Base-by-base conservation (phyloP, 768 basidiomycete genomes). In the Russula lepida region DNA sequence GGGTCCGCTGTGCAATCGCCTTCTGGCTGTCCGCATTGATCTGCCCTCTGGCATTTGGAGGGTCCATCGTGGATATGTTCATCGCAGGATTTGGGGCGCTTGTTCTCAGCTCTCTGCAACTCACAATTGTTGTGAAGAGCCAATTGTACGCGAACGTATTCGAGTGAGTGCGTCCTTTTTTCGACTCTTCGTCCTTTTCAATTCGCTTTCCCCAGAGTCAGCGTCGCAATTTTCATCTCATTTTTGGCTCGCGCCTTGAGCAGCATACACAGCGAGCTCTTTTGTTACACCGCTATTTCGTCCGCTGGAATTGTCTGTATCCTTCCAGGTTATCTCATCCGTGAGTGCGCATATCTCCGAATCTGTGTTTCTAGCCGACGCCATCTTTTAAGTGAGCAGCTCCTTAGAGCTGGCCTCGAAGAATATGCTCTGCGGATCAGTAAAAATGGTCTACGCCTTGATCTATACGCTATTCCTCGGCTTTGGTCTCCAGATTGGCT, bases 131-230 rank as follows among this genome's bases (percentile, higher is more conserved):
- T 13, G 76, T 79, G 49, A 88, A 85, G 71, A 89, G 85, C 68
- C 78, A 86, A 0, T 77, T 91, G 70, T 93, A 92, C 69, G 89
- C 89, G 50, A 92, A 91, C 68, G 90, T 93, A 51, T 93, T 92
- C 63, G 92, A 94, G 92, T 92, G 69, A 71, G 86, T 75, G 51
- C 25, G 51, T 53, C 49, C 19, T 35, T 11, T 23, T 56, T 5
- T 5, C 50, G 28, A 35, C 37, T 15, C 39, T 17, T 13, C 9
- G 17, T 30, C 11, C 15, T 32, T 21, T 21, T 13, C 12, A 12
- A 46, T 25, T 53, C 54, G 2, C 32, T 33, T 25, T 56, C 2
- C 25, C 12, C 66, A 92, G 91, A 69, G 90, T 92, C 60, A 88
- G 85, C 2, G 82, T 88, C 32, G 86, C 88, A 0, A 89, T 89